These are phyloP conservation scores for Peronospora destructor DNA, from an alignment of 352 stramenopile genomes.

Conservation along the genomic window DNA sequence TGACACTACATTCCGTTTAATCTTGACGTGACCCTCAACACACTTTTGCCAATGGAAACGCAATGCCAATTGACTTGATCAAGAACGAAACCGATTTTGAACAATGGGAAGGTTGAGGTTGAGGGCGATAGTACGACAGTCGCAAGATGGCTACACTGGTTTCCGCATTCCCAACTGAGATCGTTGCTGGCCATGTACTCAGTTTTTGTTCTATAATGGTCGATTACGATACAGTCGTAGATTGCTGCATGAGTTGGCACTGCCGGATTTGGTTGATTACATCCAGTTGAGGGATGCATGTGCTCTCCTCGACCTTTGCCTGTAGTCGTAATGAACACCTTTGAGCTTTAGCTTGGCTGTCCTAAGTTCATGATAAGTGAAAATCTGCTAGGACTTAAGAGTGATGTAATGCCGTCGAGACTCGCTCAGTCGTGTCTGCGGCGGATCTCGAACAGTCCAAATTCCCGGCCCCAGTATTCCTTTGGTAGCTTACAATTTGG, in stretches of 20 bases:
- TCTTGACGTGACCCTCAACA: constrained; percentile 6
- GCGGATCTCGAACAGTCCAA: constrained; percentile 71
- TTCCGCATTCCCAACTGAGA: neutral
- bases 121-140: neutral
- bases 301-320: no score
- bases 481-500: constrained; percentile 43
- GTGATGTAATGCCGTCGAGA: neutral
- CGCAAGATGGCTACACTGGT: constrained; percentile 18
- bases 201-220: no score
- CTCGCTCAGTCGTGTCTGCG: constrained; percentile 10
- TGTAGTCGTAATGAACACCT: neutral
- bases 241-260: no score
- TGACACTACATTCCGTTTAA: constrained; percentile 18
- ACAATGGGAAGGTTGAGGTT: constrained; percentile 24
- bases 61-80: neutral
- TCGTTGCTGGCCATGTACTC: neutral
- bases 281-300: neutral
- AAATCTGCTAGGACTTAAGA: neutral
- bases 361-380: neutral
- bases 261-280: neutral
- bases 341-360: neutral
- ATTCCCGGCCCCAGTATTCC: constrained; percentile 68
- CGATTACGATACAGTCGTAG: no score
- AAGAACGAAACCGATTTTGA: neutral
- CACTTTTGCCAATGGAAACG: neutral